These are phyloP conservation scores for Chrysanthemum seticuspe DNA, from an alignment of 129 eudicot genomes.

Conservation along the genomic window DNA sequence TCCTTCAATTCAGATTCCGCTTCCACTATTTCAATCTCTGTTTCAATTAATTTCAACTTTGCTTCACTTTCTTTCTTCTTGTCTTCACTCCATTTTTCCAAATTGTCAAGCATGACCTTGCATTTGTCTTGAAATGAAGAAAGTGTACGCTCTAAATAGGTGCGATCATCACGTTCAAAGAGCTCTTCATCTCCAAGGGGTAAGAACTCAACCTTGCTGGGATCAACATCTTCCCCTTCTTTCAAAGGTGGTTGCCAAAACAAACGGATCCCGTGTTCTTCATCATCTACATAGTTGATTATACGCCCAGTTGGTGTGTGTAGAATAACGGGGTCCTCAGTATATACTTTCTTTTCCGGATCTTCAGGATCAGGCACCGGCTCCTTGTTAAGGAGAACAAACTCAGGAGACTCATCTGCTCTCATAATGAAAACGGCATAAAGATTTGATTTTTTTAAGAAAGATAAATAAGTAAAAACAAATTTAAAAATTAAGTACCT, in stretches of 20 bases:
- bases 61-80: constrained; percentile 51
- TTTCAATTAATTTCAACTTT: constrained; percentile 39
- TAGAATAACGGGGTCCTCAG: constrained; percentile 79
- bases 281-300: constrained; percentile 77
- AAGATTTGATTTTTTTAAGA: background rate
- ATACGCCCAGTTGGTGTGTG: constrained; percentile 84
- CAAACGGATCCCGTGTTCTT: constrained; percentile 74
- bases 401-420: constrained; percentile 72
- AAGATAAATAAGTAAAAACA: background rate
- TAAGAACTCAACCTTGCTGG: constrained; percentile 52
- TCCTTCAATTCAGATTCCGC: constrained; percentile 68
- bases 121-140: constrained; percentile 36
- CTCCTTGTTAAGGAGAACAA: constrained; percentile 71
- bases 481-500: constrained; percentile 30
- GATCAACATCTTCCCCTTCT: constrained; percentile 65
- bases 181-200: constrained; percentile 85
- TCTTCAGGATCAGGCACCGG: constrained; percentile 92
- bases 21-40: constrained; percentile 59
- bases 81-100: constrained; percentile 58
- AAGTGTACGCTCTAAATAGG: constrained; percentile 34
- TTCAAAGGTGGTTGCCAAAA: constrained; percentile 75
- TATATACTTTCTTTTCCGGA: constrained; percentile 60
- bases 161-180: constrained; percentile 30
- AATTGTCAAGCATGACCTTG: constrained; percentile 38
- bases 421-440: constrained; percentile 11